Percentiles rank a stretch among this genome's conserved stretches.
Evolutionary conservation across 352 stramenopile genomes (phyloP).

Genomic region (Globisporangium yorkense): DNA sequence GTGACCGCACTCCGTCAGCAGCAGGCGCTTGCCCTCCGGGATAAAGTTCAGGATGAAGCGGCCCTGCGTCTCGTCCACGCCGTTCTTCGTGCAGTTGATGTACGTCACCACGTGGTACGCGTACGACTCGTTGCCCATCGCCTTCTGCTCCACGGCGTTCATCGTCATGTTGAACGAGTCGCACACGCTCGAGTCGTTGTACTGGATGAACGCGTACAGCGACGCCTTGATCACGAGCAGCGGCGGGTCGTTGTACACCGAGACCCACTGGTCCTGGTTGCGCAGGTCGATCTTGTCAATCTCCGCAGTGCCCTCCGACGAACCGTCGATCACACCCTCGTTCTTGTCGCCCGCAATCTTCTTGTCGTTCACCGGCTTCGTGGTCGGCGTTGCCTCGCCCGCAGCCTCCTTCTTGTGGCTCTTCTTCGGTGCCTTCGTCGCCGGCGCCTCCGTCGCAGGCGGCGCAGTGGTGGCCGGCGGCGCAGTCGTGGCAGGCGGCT

Average conservation of each 20-base stretch:
- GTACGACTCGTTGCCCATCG: constrained; percentile 59
- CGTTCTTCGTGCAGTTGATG: constrained; percentile 81
- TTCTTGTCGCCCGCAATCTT: constrained; percentile 71
- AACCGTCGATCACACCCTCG: constrained; percentile 71
- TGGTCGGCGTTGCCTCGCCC: neutral
- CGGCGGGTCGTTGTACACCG: constrained; percentile 75
- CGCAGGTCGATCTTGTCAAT: constrained; percentile 82
- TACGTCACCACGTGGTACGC: constrained; percentile 83
- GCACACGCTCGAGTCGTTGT: constrained; percentile 79
- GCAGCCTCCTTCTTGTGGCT: constrained; percentile 32
- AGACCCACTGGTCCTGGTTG: constrained; percentile 72
- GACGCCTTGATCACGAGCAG: constrained; percentile 80
- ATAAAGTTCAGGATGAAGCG: constrained; percentile 85
- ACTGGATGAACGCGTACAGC: constrained; percentile 81
- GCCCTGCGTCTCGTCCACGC: constrained; percentile 64
- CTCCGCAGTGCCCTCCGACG: constrained; percentile 69
- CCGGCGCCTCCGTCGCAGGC: constrained; percentile 1
- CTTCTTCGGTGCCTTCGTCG: constrained; percentile 14
- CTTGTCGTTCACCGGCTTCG: constrained; percentile 40
- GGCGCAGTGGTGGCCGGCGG: constrained; percentile 9
- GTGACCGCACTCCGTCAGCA: constrained; percentile 80
- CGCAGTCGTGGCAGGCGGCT: constrained; percentile 9
- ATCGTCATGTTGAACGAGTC: constrained; percentile 86
- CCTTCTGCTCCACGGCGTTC: constrained; percentile 79
- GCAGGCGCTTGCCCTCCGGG: constrained; percentile 64